A percentile compares a stretch with the other conserved stretches of the same genome.
phyloP scores from a whole-genome alignment of 768 basidiomycete species.

The Tricholomella constricta region DNA sequence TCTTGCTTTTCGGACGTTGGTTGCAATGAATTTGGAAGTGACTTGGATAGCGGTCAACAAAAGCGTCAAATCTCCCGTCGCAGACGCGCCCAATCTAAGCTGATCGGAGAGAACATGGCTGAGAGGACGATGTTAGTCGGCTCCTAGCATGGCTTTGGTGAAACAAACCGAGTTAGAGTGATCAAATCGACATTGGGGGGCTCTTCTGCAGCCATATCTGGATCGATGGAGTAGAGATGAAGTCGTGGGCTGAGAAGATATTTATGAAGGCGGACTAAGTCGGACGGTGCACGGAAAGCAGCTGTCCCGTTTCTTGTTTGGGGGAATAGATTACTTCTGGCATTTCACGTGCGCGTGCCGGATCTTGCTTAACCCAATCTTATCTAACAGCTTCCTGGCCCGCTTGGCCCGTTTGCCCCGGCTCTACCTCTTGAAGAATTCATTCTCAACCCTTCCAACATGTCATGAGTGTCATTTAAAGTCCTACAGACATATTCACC shows the following conservation, averaged over 20 bases:
- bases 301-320: conserved; percentile 18
- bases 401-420: conserved; percentile 12
- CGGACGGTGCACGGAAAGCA: conserved; percentile 22
- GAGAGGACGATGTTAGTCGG: conserved; percentile 1
- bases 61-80: conserved; percentile 93
- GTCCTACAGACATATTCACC: too few relatives aligned
- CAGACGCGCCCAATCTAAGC: conserved; percentile 74
- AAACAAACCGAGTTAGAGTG: conserved; percentile 83
- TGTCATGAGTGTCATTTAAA: too few relatives aligned
- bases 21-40: conserved; percentile 96
- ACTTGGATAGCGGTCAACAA: conserved; percentile 95
- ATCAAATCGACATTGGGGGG: conserved; percentile 84
- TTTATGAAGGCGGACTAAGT: conserved; percentile 19
- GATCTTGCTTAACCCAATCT: conserved; percentile 24
- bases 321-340: background rate
- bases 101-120: conserved; percentile 91
- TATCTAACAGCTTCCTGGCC: conserved; percentile 10
- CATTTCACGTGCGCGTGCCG: conserved; percentile 32
- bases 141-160: background rate
- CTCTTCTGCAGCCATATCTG: conserved; percentile 57
- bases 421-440: too few relatives aligned
- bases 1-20: conserved; percentile 95
- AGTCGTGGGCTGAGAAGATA: background rate
- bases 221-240: conserved; percentile 24
- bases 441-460: too few relatives aligned